Base-by-base conservation (phyloP, 805 yeast genomes). In the Pichia insulana region DNA sequence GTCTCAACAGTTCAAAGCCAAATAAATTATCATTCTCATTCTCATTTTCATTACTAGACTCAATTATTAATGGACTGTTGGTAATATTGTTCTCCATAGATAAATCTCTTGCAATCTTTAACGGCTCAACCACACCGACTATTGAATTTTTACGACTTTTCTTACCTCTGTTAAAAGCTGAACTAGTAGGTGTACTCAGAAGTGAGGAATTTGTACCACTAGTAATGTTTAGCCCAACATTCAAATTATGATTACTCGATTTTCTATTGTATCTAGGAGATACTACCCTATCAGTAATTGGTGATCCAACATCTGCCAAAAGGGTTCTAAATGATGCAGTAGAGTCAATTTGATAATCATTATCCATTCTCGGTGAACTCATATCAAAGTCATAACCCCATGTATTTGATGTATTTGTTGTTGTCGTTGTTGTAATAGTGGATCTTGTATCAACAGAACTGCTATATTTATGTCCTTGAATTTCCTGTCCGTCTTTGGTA, bases 251-350 rank as follows among this genome's bases (percentile, higher is more conserved):
- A 16, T 12, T 34, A 10, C 34, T 20, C 18, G 12, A 10, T 27
- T 34, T 16, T 39, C 19, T 22, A 13, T 15, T 43, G 15, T 35
- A 46, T 30, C 46, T 39, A 7, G 50, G 43, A 3, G 51, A 36
- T 44, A 38, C 39, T 25, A 47, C 10, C 19, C 44, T 36, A 16
- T 42, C 42, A 7, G 22, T 35, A 9, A 36, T 42, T 33, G 47
- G 42, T 16, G 43, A 49, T 8, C 43, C 50, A 15, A 59, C 52
- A 35, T 49, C 52, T 1, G 44, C 48, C 26, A 45, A 36, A 20
- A 46, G 40, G 12, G 51, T 84, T 56, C 80, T 80, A 68, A 86
- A 86, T 3, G 94, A 83, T 1, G 85, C 71, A 39, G 80, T 80
- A 0, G 94, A 82, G 12, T 61, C 40, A 36, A 58, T 56, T 19